Evolutionary conservation across 2,329 filamentous ascomycete species (phyloP).

Genomic region (Metarhizium album): DNA sequence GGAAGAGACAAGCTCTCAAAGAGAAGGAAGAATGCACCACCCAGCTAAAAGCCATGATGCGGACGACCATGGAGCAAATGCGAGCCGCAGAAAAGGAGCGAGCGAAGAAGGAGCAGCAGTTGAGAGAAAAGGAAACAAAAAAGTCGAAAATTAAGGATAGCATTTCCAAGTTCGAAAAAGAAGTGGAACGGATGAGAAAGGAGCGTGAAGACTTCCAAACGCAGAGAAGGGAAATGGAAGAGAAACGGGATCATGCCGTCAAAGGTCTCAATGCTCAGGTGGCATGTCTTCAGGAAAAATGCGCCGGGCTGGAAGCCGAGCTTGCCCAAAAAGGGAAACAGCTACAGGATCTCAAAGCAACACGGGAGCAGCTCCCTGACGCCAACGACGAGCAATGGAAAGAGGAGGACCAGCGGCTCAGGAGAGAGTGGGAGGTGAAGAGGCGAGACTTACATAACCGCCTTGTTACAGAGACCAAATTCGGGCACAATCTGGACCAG

Average conservation of each 20-base stretch:
- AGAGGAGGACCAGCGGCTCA: constrained; percentile 38
- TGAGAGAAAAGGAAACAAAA: constrained; percentile 60
- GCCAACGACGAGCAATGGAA: constrained; percentile 49
- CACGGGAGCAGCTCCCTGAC: constrained; percentile 52
- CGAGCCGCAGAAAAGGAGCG: constrained; percentile 69
- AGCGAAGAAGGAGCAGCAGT: constrained; percentile 61
- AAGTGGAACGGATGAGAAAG: constrained; percentile 47
- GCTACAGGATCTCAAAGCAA: constrained; percentile 64
- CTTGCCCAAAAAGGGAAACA: constrained; percentile 56
- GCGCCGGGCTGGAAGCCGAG: constrained; percentile 56
- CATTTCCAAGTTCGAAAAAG: constrained; percentile 56
- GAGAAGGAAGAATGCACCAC: constrained; percentile 87
- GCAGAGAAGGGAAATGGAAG: constrained; percentile 40
- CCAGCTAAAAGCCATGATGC: constrained; percentile 71
- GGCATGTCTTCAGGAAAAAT: constrained; percentile 51
- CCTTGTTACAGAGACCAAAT: constrained; percentile 36
- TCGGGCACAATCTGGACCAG: constrained; percentile 33
- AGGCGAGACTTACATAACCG: constrained; percentile 42
- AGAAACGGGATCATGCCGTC: constrained; percentile 41
- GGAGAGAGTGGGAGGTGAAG: constrained; percentile 44
- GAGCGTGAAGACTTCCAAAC: constrained; percentile 43
- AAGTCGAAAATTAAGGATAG: constrained; percentile 60
- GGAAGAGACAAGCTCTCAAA: constrained; percentile 65
- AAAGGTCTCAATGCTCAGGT: constrained; percentile 44
- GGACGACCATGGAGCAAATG: constrained; percentile 71